Evolutionary conservation across 768 basidiomycete species (phyloP), one percentile per base, ranked within the genome.

Genomic region (Boletus patriciae): DNA sequence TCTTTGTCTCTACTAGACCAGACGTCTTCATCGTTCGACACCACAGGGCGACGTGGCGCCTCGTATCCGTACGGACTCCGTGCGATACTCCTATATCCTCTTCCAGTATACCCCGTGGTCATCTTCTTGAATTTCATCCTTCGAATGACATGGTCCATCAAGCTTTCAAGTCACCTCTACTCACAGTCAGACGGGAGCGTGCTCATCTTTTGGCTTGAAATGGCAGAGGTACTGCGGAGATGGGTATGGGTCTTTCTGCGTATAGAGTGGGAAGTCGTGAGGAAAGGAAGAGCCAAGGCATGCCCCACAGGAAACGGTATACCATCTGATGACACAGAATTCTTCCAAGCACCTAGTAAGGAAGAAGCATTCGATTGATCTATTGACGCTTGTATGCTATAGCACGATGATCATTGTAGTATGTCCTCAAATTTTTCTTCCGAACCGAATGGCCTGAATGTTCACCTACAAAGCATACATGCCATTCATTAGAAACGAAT

Each of bases 181-280:
- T 80, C 85, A 13, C 76, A 80, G 53, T 73, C 80, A n/a, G 92
- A 95, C 63, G 87, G 94, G 37, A 90, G 88, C 64, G 75, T 82
- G 18, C 80, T 88, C 19, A 91, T 96, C 41, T 97, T 98, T 74
- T 83, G 88, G 79, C 82, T 98, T 50, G 94, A 99, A 73, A 80
- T 90, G 42, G 85, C 94, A 33, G 97, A 98, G 74, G 74, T 99
- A 31, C 68, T 93, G 36, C 79, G 97, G 60, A 75, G 97, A 64
- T 99, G 97, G 97, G 82, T 98, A 77, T 99, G 97, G 97, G 94
- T 97, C 27, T 98, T 97, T 73, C 73, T 98, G 60, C 84, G 97
- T 37, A 84, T 98, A 41, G 97, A 99, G 74, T 99, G 96, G 97
- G 96, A 98, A 74, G 81, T 87, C 10, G 83, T 93, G 48, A 92